Conservation (phyloP, 164 flowering plant species). For the Nymphaea colorata region DNA sequence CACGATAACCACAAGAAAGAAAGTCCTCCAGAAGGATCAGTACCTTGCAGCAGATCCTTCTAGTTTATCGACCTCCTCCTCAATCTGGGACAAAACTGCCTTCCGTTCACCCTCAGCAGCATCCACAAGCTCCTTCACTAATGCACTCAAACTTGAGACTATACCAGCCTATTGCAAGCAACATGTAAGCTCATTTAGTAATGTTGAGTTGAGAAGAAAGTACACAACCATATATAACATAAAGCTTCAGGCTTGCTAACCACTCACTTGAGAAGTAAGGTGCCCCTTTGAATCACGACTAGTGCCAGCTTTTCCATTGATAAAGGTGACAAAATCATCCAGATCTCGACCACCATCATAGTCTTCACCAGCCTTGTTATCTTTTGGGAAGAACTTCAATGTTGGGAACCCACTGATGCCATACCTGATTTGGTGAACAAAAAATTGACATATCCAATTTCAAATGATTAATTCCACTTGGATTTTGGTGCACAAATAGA, state of each 20-base stretch:
- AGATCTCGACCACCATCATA: constrained; percentile 91
- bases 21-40: not conserved
- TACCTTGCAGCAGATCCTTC: constrained; percentile 69
- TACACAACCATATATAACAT: not conserved
- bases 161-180: constrained; percentile 56
- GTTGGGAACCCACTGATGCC: constrained; percentile 92
- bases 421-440: constrained; percentile 39
- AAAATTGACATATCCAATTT: too few relatives aligned
- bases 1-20: too few relatives aligned
- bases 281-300: constrained; percentile 88
- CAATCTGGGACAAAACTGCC: constrained; percentile 37
- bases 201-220: not conserved
- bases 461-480: too few relatives aligned
- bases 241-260: not conserved
- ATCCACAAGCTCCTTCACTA: constrained; percentile 76
- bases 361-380: constrained; percentile 91
- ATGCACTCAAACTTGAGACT: constrained; percentile 36
- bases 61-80: constrained; percentile 73
- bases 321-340: constrained; percentile 73
- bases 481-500: too few relatives aligned
- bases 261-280: constrained; percentile 60
- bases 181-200: constrained; percentile 1
- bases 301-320: constrained; percentile 81
- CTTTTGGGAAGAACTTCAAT: constrained; percentile 86
- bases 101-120: constrained; percentile 66